These are phyloP conservation scores for Flaveria linearis DNA, from an alignment of 129 eudicot genomes.

Conservation along the genomic window DNA sequence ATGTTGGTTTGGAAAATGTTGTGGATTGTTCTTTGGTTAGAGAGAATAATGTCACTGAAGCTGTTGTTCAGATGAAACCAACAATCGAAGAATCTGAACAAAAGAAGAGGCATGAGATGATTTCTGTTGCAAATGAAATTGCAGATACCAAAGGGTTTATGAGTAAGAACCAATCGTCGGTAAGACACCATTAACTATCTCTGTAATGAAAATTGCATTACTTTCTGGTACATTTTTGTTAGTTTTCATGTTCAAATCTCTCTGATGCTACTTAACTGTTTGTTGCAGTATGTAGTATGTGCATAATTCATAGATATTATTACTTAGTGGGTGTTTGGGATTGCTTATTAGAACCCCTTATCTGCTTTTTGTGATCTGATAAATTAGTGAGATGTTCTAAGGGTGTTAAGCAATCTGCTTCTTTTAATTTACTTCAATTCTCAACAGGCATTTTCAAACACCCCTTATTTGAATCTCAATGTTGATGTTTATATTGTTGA, in stretches of 20 bases:
- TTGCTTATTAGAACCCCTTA: not conserved
- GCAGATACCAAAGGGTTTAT: constrained; percentile 9
- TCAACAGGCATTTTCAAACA: not conserved
- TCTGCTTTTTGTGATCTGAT: not conserved
- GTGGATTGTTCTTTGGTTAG: too few species aligned
- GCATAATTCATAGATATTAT: not conserved
- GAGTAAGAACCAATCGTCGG: constrained; percentile 31
- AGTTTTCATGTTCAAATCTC: not conserved
- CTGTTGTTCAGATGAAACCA: constrained; percentile 25
- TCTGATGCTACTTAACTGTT: constrained; percentile 1
- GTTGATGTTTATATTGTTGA: not conserved
- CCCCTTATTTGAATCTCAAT: not conserved
- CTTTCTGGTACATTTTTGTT: not conserved
- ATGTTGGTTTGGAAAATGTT: too few species aligned
- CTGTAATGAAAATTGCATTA: not conserved
- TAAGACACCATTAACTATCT: not conserved
- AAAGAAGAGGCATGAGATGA: not conserved
- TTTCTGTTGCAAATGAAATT: constrained; percentile 19
- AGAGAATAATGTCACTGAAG: constrained; percentile 5
- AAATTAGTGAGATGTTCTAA: not conserved
- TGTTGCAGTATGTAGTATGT: not conserved
- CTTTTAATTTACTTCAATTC: too few species aligned
- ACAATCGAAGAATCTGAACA: constrained; percentile 2
- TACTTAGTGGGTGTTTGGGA: not conserved
- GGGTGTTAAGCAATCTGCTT: too few species aligned